These are phyloP conservation scores for Carpinus viminea DNA, from an alignment of 306 rosid species.

Conservation along the genomic window DNA sequence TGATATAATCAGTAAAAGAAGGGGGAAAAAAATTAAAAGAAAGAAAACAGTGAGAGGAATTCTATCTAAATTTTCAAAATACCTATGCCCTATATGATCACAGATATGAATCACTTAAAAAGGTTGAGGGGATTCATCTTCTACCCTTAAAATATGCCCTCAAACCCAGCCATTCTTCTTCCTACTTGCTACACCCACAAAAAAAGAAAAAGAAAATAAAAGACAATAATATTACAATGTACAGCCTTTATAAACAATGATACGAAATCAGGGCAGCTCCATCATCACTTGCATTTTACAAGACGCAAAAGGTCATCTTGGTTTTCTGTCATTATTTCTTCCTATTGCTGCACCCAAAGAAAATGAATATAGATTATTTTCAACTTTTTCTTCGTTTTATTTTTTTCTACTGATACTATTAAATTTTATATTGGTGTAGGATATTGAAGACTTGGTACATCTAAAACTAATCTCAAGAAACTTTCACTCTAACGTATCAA, in stretches of 20 bases:
- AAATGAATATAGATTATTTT: not conserved
- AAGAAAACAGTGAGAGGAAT: too few species aligned
- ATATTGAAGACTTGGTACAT: not conserved
- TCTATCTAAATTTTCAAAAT: not conserved
- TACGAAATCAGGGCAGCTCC: slow-evolving; percentile 13
- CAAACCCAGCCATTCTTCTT: not conserved
- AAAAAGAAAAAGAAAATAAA: not conserved
- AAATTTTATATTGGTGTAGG: not conserved
- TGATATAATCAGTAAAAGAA: slow-evolving; percentile 1
- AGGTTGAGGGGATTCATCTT: slow-evolving; percentile 2
- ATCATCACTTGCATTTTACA: slow-evolving; percentile 7
- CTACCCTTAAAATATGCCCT: not conserved
- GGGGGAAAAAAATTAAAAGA: not conserved
- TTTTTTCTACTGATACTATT: not conserved
- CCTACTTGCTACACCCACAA: not conserved
- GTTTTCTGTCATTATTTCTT: not conserved
- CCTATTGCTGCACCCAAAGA: slow-evolving; percentile 9
- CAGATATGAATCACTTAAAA: not conserved
- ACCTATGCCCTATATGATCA: not conserved
- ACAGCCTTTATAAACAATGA: slow-evolving; percentile 9
- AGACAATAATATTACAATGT: slow-evolving; percentile 12
- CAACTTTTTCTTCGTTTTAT: not conserved
- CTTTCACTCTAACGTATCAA: slow-evolving; percentile 20
- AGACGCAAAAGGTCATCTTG: slow-evolving; percentile 9
- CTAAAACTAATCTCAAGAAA: not conserved